Base-by-base conservation (phyloP, 2,329 filamentous ascomycete genomes). In the Phialophora verrucosa region DNA sequence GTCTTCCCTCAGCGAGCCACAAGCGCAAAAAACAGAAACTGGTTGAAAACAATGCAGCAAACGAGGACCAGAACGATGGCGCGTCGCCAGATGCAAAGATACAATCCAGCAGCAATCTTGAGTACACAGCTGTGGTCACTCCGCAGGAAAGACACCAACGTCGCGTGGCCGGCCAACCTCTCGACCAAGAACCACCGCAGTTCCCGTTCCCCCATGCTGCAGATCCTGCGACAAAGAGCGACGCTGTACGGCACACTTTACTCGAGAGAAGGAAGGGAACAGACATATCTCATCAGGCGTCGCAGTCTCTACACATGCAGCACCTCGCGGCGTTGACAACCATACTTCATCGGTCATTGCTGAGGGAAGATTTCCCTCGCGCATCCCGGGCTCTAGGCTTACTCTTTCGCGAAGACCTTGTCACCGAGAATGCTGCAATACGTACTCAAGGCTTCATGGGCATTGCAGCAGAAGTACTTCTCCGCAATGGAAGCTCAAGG, bases 381-480 rank as follows among this genome's bases (percentile, higher is more conserved):
- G 93, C 93, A 0, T 86, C 86, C 58, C 84, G 91, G 66, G 90
- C 91, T 0, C 94, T 92, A 83, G 89, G 87, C 0, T 79, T 96
- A 70, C 83, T 97, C 35, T 76, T 93, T 55, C 85, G 90, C 57
- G 84, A 87, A 55, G 85, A 84, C 58, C 80, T 88, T 27, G 74
- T 79, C 64, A 87, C 87, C 2, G 76, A 78, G 56, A 79, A 80
- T 6, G 82, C 93, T 23, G 92, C 97, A 75, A 77, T 94, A 56
- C 86, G 92, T 47, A 82, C 82, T 23, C 84, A 89, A 73, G 85
- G 87, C 42, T 84, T 90, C 70, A 97, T 93, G 94, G 89, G 89
- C 14, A 84, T 97, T 53, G 93, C 92, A 0, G 92, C 91, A 1
- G 93, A 97, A 78, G 86, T 97, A 23, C 79, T 97, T 63, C 87